phyloP scores from a whole-genome alignment of 805 yeast genomes.

The Ogataea trehaloabstinens region DNA sequence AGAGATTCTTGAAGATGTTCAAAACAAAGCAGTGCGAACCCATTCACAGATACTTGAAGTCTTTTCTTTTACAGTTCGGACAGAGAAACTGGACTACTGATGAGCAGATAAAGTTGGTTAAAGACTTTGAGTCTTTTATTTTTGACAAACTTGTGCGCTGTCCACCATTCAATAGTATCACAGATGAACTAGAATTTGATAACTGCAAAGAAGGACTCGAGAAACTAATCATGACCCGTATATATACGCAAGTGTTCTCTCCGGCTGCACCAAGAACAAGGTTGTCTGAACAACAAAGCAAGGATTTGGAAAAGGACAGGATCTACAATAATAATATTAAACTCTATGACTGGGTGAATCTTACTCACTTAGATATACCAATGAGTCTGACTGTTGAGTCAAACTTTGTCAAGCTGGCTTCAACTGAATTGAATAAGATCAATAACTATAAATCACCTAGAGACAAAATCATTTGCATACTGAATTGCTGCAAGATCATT shows the following conservation, averaged over 20 bases:
- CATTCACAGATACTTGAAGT: conserved; percentile 76
- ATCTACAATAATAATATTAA: conserved; percentile 45
- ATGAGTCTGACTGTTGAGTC: conserved; percentile 43
- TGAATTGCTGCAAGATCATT: conserved; percentile 90
- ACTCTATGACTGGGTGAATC: conserved; percentile 56
- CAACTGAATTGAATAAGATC: conserved; percentile 71
- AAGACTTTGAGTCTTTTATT: conserved; percentile 75
- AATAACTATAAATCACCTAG: conserved; percentile 88
- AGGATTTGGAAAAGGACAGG: conserved; percentile 65
- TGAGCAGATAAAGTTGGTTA: conserved; percentile 75
- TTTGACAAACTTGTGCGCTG: conserved; percentile 55
- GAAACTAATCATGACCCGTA: conserved; percentile 83
- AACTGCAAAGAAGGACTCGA: conserved; percentile 91
- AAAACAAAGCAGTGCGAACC: conserved; percentile 82
- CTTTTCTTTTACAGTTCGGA: conserved; percentile 76
- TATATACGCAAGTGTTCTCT: conserved; percentile 75
- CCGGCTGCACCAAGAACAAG: conserved; percentile 49
- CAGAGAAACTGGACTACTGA: conserved; percentile 66
- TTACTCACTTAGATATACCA: conserved; percentile 76
- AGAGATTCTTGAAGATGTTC: conserved; percentile 68
- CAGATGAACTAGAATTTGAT: conserved; percentile 52
- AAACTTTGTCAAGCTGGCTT: conserved; percentile 63
- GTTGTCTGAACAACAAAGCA: conserved; percentile 53
- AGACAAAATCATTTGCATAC: conserved; percentile 86
- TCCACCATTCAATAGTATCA: conserved; percentile 73